phyloP scores from a whole-genome alignment of 2,329 filamentous ascomycete genomes.

The Pyricularia pennisetigena region DNA sequence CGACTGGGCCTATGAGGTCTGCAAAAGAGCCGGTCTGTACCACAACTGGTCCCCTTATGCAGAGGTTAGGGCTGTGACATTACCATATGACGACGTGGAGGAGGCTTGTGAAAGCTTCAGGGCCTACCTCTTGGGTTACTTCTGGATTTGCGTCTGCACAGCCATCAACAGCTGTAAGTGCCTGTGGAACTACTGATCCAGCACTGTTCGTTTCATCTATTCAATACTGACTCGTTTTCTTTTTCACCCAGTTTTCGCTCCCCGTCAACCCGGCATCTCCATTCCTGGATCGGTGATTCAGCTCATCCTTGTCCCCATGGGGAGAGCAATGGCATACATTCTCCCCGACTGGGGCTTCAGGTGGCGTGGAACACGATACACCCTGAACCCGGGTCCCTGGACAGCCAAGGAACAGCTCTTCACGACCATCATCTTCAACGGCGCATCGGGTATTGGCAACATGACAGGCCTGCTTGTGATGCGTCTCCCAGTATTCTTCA shows the following conservation, averaged over 20 bases:
- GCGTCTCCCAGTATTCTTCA: slow-evolving; percentile 27
- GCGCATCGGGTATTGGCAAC: slow-evolving; percentile 24
- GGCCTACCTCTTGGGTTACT: slow-evolving; percentile 30
- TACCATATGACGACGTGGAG: slow-evolving; percentile 22
- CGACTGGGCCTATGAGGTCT: slow-evolving; percentile 18
- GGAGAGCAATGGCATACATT: slow-evolving; percentile 24
- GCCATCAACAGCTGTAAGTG: slow-evolving; percentile 24
- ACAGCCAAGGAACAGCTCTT: slow-evolving; percentile 33
- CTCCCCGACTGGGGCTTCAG: slow-evolving; percentile 20
- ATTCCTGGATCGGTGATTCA: slow-evolving; percentile 26
- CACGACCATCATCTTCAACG: slow-evolving; percentile 27
- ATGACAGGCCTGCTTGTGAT: slow-evolving; percentile 25
- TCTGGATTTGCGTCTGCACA: slow-evolving; percentile 26
- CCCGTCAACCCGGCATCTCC: slow-evolving; percentile 12
- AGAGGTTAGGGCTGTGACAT: slow-evolving; percentile 28
- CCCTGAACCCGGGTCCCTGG: slow-evolving; percentile 32
- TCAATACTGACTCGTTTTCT: slow-evolving; percentile 7
- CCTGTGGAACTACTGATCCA: not conserved
- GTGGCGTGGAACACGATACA: slow-evolving; percentile 14
- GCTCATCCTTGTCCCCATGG: slow-evolving; percentile 32
- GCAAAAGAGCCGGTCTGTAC: slow-evolving; percentile 12
- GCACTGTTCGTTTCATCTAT: not conserved
- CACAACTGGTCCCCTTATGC: slow-evolving; percentile 29
- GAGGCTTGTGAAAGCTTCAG: slow-evolving; percentile 29
- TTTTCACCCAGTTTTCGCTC: slow-evolving; percentile 26